Percentiles rank a stretch among this genome's conserved stretches.
phyloP scores from a whole-genome alignment of 2,329 filamentous ascomycete genomes.

The Orbilia brochopaga region DNA sequence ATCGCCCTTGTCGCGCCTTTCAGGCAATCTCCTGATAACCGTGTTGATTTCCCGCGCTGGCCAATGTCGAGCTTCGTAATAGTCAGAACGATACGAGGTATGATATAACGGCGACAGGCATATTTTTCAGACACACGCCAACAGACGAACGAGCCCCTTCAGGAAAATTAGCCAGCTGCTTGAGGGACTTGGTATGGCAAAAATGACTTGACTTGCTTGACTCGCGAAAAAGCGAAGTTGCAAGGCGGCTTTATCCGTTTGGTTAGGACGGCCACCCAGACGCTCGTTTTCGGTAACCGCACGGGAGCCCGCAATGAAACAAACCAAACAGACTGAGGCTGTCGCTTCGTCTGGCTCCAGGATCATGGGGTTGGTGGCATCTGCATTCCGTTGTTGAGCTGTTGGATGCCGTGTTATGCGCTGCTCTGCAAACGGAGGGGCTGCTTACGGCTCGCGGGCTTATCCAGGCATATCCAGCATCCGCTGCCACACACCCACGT shows the following conservation, averaged over 20 bases:
- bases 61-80: not conserved
- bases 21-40: conserved; percentile 45
- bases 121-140: conserved; percentile 9
- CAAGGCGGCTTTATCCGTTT: conserved; percentile 49
- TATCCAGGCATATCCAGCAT: not conserved
- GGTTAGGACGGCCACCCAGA: conserved; percentile 26
- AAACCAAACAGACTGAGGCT: not conserved
- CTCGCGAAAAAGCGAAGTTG: conserved; percentile 38
- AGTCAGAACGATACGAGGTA: no score
- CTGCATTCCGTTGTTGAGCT: conserved; percentile 1
- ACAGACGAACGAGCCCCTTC: not conserved
- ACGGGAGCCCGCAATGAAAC: conserved; percentile 39
- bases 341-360: conserved; percentile 3
- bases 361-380: not conserved
- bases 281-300: conserved; percentile 49
- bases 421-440: conserved; percentile 7
- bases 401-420: conserved; percentile 9
- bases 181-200: no score
- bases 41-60: conserved; percentile 5
- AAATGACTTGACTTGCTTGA: no score
- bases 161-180: not conserved
- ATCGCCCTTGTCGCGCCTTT: conserved; percentile 39
- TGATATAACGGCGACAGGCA: conserved; percentile 35
- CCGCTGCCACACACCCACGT: not conserved
- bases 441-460: not conserved